Conservation (phyloP, 2,329 filamentous ascomycete species). For the Paecilomyces sp. region DNA sequence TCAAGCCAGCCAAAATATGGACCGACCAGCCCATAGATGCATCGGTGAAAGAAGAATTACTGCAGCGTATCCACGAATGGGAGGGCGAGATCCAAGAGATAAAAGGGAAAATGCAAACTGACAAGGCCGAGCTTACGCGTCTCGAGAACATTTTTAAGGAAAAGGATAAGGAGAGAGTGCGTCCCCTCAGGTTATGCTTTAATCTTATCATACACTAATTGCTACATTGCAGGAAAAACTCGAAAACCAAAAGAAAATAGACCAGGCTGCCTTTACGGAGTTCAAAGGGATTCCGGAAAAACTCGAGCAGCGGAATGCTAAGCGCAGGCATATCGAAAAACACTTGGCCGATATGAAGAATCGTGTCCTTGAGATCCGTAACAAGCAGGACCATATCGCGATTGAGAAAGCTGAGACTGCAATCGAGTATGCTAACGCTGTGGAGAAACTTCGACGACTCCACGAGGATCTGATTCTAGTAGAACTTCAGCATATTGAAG, state of each 20-base stretch:
- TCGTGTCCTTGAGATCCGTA: slow-evolving; percentile 46
- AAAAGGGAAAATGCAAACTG: slow-evolving; percentile 18
- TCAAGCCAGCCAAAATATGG: slow-evolving; percentile 62
- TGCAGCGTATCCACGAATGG: slow-evolving; percentile 41
- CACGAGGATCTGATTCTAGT: slow-evolving; percentile 62
- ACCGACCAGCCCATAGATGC: slow-evolving; percentile 67
- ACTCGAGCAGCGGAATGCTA: slow-evolving; percentile 46
- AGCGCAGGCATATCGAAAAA: slow-evolving; percentile 35
- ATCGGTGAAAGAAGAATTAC: slow-evolving; percentile 51
- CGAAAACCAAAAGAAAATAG: slow-evolving; percentile 55
- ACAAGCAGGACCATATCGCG: slow-evolving; percentile 49
- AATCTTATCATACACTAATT: slow-evolving; percentile 6
- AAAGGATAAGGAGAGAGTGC: slow-evolving; percentile 37
- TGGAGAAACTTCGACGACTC: slow-evolving; percentile 55
- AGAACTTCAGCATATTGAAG: slow-evolving; percentile 68
- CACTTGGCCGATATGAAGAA: slow-evolving; percentile 36
- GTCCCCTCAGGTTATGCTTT: slow-evolving; percentile 6
- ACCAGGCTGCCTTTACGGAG: slow-evolving; percentile 59
- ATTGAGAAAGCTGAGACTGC: slow-evolving; percentile 51
- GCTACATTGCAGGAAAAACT: slow-evolving; percentile 16
- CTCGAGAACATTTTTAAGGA: slow-evolving; percentile 15
- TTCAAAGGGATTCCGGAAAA: slow-evolving; percentile 64
- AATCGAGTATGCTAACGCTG: slow-evolving; percentile 51
- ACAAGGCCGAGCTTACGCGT: slow-evolving; percentile 18
- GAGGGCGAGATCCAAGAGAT: slow-evolving; percentile 34